Percentiles rank a stretch among this genome's conserved stretches.
phyloP scores from a whole-genome alignment of 2,329 filamentous ascomycete genomes.

The Apiospora saccharicola region DNA sequence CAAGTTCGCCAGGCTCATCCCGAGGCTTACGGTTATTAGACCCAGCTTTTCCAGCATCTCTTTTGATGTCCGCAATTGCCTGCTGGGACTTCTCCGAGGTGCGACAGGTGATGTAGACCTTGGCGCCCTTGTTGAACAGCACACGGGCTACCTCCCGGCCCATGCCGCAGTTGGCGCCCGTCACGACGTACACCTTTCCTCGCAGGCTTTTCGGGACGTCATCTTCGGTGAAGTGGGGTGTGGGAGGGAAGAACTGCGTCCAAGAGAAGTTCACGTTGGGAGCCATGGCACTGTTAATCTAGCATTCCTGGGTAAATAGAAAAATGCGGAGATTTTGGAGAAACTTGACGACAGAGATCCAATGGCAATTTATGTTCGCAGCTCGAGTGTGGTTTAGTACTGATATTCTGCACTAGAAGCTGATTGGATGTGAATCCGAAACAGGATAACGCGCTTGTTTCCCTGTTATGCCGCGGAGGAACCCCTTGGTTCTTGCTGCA shows the following conservation, averaged over 20 bases:
- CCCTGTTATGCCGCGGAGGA: no score
- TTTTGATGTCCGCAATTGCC: constrained; percentile 48
- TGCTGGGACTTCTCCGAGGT: constrained; percentile 46
- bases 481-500: no score
- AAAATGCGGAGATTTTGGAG: no score
- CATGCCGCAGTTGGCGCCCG: constrained; percentile 42
- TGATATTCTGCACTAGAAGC: no score
- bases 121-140: constrained; percentile 50
- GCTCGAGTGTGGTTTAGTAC: no score
- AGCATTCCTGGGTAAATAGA: no score
- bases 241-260: constrained; percentile 6
- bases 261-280: neutral
- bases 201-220: constrained; percentile 29
- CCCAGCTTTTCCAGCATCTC: constrained; percentile 18
- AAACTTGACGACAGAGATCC: no score
- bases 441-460: no score
- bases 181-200: constrained; percentile 31
- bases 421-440: no score
- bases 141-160: constrained; percentile 48
- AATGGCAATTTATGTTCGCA: no score
- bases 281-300: neutral
- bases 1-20: constrained; percentile 43
- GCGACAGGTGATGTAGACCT: constrained; percentile 54
- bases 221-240: constrained; percentile 31
- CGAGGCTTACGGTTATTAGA: constrained; percentile 31